Base-by-base conservation (phyloP, 139 green algal species). In the Zygnema circumcarinatum region DNA sequence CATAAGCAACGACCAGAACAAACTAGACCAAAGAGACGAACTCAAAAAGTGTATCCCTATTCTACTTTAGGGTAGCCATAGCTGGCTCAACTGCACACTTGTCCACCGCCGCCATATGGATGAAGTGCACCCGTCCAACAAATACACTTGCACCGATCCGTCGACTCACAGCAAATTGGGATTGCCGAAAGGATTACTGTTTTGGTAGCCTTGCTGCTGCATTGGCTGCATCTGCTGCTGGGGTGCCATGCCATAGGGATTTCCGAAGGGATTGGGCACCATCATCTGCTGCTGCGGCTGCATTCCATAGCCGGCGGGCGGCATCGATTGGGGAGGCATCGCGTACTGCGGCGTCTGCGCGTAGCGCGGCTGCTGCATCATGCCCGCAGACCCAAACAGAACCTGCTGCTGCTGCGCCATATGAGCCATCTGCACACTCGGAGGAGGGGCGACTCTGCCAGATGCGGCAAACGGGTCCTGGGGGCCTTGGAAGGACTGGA, bases 381-480 rank as follows among this genome's bases (percentile, higher is more conserved):
- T n/a, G 16, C 47, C 79, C 41, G 52, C 53, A 79, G 32, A 38
- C 32, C 32, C 81, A n/a, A 82, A 39, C 54, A 74, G 25, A 47
- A 72, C 68, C 1, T 87, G 81, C 76, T 90, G 85, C 47, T 87
- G 85, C 29, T 67, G 39, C 25, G 78, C 78, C 79, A 90, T 88
- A 22, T 39, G 20, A 29, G 85, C 85, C 40, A 90, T 88, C 47
- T 90, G 85, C 11, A 90, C 85, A 41, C 35, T 83, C 7, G 85
- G 83, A 1, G 85, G 85, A 31, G 85, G 85, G n/a, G 85, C 78
- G 3, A 88, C 40, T 36, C 68, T 53, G 11, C 29, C 36, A 1
- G 85, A 90, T 0, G 85, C 85, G 1, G 79, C 25, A n/a, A 90
- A 90, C 29, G 85, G 85, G 2, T 90, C 85, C 1, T 79, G 84